phyloP scores from a whole-genome alignment of 257 asterid genomes.

The Solanum pinnatisectum region DNA sequence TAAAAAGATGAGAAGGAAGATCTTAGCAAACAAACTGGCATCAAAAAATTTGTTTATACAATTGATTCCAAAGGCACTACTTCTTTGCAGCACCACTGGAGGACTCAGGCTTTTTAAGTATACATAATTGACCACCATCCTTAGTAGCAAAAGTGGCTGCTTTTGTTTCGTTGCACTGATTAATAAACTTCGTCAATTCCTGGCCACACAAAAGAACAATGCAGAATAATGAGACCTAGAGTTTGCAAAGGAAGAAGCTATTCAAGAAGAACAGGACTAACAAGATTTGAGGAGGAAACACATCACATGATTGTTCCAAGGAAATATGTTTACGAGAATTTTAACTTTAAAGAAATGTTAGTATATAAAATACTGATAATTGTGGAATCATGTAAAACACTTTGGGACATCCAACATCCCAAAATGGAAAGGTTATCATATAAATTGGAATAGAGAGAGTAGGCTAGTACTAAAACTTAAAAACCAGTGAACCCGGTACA shows the following conservation, averaged over 20 bases:
- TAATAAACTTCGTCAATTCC: conserved; percentile 44
- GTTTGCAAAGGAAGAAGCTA: background rate
- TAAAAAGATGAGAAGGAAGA: background rate
- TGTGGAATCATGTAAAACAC: background rate
- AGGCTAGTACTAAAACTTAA: background rate
- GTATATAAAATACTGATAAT: background rate
- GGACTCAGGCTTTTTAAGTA: conserved; percentile 44
- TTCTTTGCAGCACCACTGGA: conserved; percentile 44
- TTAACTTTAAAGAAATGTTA: background rate
- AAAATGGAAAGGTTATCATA: background rate
- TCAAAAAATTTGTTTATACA: background rate
- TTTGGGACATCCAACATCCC: background rate
- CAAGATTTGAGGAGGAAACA: background rate
- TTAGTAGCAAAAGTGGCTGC: conserved; percentile 77
- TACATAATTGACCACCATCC: conserved; percentile 80
- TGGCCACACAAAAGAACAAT: background rate
- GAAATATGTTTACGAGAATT: background rate
- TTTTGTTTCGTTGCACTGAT: conserved; percentile 37
- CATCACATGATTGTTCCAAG: background rate
- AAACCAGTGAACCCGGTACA: background rate
- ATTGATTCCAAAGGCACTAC: conserved; percentile 7
- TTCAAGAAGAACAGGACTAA: background rate
- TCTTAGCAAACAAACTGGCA: background rate
- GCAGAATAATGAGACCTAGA: background rate
- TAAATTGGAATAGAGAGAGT: background rate